Percentiles rank a stretch among this genome's conserved stretches.
These are phyloP conservation scores for Diaporthe helianthi DNA, from an alignment of 2,329 filamentous ascomycete genomes.

Conservation along the genomic window DNA sequence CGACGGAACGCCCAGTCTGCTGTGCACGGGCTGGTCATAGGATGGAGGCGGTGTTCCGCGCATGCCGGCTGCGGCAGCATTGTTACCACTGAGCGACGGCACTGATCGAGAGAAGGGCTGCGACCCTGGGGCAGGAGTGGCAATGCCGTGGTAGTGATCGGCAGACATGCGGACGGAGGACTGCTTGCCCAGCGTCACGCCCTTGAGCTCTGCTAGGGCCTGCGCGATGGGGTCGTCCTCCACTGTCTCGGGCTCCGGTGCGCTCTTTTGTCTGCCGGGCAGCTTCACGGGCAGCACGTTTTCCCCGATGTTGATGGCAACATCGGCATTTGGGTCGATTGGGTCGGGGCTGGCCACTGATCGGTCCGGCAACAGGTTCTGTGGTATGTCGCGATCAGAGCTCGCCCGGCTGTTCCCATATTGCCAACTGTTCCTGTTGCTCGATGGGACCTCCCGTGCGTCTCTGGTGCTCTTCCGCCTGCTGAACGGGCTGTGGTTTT, in stretches of 20 bases:
- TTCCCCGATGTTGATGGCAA: constrained; percentile 92
- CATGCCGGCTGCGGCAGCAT: constrained; percentile 60
- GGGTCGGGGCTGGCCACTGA: constrained; percentile 74
- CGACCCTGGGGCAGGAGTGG: constrained; percentile 74
- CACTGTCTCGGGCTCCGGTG: constrained; percentile 49
- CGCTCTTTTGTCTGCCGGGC: constrained; percentile 67
- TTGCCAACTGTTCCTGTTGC: constrained; percentile 69
- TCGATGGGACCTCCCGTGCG: constrained; percentile 67
- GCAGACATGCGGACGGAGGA: constrained; percentile 87
- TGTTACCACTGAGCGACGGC: constrained; percentile 47
- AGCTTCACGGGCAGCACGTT: constrained; percentile 95
- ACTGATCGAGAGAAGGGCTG: constrained; percentile 53
- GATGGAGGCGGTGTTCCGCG: constrained; percentile 85
- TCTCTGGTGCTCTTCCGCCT: constrained; percentile 90
- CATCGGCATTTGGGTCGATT: constrained; percentile 88
- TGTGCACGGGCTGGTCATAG: constrained; percentile 79
- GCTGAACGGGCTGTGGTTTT: constrained; percentile 85
- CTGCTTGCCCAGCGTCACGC: constrained; percentile 77
- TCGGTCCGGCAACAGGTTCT: constrained; percentile 50
- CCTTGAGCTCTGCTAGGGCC: constrained; percentile 91
- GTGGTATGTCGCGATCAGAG: constrained; percentile 48
- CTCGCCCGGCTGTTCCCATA: constrained; percentile 33
- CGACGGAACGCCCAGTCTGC: constrained; percentile 84
- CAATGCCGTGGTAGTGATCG: constrained; percentile 92
- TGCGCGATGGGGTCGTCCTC: constrained; percentile 91